Conservation (phyloP, 2,329 filamentous ascomycete species). For the Botrytis fabae region DNA sequence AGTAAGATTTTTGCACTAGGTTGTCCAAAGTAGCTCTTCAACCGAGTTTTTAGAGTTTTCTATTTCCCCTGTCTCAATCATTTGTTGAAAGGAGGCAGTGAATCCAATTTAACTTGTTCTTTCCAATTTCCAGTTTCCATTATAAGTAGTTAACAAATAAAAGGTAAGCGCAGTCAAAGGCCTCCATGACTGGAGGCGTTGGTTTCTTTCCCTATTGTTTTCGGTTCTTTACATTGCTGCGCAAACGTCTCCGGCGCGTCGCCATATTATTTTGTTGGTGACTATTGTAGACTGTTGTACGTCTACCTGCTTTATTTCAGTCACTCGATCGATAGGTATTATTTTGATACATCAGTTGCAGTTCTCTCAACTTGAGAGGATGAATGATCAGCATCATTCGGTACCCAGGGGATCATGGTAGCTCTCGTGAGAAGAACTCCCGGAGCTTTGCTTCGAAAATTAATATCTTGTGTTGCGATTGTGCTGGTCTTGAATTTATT, state of each 20-base stretch:
- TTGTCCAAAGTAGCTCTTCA: not conserved
- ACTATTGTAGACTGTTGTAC: not conserved
- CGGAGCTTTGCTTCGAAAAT: slow-evolving; percentile 1
- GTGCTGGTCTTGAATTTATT: not conserved
- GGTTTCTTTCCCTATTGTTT: not conserved
- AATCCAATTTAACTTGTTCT: not conserved
- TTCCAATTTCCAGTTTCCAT: not conserved
- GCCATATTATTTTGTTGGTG: not conserved
- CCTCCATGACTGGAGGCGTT: not conserved
- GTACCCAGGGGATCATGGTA: not conserved
- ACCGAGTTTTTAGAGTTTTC: not conserved
- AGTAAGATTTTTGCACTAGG: not conserved
- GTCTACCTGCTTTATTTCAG: not conserved
- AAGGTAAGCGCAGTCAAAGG: not conserved
- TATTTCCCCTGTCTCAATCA: not conserved
- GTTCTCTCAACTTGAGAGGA: not conserved
- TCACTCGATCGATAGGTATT: not conserved
- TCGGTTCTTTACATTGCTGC: not conserved
- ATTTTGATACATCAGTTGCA: not conserved
- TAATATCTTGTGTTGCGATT: not conserved
- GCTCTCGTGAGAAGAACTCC: slow-evolving; percentile 1
- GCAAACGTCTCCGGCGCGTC: not conserved
- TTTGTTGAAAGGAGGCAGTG: slow-evolving; percentile 3
- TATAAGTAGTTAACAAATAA: not conserved
- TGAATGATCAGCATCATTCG: slow-evolving; percentile 17